Evolutionary conservation across 1,284 basidiomycete genomes (phyloP).

Genomic region (Somion occarium): DNA sequence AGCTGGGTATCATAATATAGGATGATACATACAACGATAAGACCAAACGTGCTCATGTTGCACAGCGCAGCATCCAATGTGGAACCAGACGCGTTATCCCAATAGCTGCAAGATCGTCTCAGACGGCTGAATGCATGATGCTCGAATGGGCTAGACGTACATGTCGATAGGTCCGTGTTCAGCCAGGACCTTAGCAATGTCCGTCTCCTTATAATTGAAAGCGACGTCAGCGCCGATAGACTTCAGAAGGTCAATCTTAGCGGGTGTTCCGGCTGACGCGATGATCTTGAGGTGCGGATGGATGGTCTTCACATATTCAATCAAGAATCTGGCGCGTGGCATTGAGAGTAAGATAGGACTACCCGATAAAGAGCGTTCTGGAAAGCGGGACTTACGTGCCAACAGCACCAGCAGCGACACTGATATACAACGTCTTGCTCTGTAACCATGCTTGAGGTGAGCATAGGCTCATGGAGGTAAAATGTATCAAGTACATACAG

Average conservation of each 20-base stretch:
- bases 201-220: constrained; percentile 46
- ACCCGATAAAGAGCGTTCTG: too few relatives aligned
- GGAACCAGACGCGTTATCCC: constrained; percentile 58
- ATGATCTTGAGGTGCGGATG: constrained; percentile 35
- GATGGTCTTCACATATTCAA: constrained; percentile 30
- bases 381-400: constrained; percentile 22
- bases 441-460: too few relatives aligned
- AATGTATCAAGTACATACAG: too few relatives aligned
- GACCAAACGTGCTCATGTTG: constrained; percentile 42
- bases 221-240: constrained; percentile 42
- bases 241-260: constrained; percentile 43
- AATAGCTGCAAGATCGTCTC: constrained; percentile 32
- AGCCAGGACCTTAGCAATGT: constrained; percentile 34
- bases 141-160: too few relatives aligned
- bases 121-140: too few relatives aligned
- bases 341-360: neutral
- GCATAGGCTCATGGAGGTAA: too few relatives aligned
- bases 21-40: constrained; percentile 45
- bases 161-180: constrained; percentile 33
- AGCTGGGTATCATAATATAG: too few relatives aligned
- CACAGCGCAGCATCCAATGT: constrained; percentile 50
- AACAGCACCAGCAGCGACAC: constrained; percentile 43
- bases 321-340: constrained; percentile 14
- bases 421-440: constrained; percentile 43
- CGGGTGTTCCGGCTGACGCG: constrained; percentile 44